Evolutionary conservation across 768 basidiomycete species (phyloP).

Genomic region (Agrocybe pediades): DNA sequence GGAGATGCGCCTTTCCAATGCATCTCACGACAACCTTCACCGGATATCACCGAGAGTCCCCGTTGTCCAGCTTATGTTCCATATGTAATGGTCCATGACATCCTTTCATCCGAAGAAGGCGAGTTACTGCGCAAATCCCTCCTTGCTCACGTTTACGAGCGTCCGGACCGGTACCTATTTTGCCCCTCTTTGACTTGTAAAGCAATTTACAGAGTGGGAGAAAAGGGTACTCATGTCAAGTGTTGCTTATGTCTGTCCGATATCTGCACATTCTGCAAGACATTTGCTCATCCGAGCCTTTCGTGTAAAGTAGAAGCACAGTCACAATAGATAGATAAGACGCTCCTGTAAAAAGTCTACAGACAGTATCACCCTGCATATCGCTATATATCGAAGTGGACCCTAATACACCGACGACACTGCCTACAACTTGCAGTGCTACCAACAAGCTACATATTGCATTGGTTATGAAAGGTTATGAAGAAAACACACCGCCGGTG

Average conservation of each 20-base stretch:
- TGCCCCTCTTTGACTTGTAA: conserved; percentile 57
- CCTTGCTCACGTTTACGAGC: conserved; percentile 40
- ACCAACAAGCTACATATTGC: too few species aligned
- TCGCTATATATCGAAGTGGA: too few species aligned
- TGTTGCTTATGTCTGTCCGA: conserved; percentile 27
- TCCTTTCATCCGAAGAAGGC: conserved; percentile 37
- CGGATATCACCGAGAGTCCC: conserved; percentile 7
- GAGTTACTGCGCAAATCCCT: conserved; percentile 44
- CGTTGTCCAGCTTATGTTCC: conserved; percentile 38
- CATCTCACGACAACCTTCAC: conserved; percentile 27
- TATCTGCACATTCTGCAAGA: conserved; percentile 28
- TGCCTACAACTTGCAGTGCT: too few species aligned
- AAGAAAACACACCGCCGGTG: too few species aligned
- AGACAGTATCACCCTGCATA: too few species aligned
- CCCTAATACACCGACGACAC: too few species aligned
- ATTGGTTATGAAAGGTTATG: too few species aligned
- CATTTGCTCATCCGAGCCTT: conserved; percentile 27
- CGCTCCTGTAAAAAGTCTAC: too few species aligned
- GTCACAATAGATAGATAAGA: too few species aligned
- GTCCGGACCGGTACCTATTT: conserved; percentile 45
- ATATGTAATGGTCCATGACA: conserved; percentile 36
- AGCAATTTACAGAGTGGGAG: conserved; percentile 40
- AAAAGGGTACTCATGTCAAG: conserved; percentile 23
- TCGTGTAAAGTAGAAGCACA: conserved; percentile 20
- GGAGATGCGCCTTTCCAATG: conserved; percentile 36